Base-by-base conservation (phyloP, 1,139 yeast genomes). In the Blastobotrys apis region DNA sequence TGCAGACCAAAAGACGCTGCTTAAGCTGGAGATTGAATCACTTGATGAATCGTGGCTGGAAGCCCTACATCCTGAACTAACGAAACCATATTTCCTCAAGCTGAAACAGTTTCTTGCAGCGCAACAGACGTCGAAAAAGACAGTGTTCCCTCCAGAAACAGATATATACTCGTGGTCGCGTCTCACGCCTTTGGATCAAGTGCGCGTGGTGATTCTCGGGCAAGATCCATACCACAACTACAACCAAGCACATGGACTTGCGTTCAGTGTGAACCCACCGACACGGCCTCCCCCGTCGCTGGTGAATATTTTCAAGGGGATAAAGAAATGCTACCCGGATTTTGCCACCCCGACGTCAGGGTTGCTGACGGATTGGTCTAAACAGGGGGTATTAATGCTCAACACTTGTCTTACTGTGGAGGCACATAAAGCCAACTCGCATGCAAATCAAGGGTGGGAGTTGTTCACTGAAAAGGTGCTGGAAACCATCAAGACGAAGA, bases 211-310 rank as follows among this genome's bases (percentile, higher is more conserved):
- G 3, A 73, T 94, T 15, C 69, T 94, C 37, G 99, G 99, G 1
- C 99, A 92, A 63, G 99, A 92, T 62, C 99, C 99, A 0, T 92
- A 92, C 61, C 98, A 94, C 63, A 88, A 88, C 60, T 66, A 65
- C 55, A 84, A 85, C 57, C 98, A 92, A 63, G 99, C 99, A 0
- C 98, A 92, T 59, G 99, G 99, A 0, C 69, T 92, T 23, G 97
- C 98, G 4, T 92, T 92, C 57, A 84, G 94, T 10, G 98, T 92
- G 1, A 72, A 79, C 41, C 83, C 85, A 27, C 95, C 95, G 2
- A 81, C 87, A 1, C 77, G 71, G 4, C 78, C 95, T 0, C 99
- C 99, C 1, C 98, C 99, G 1, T 87, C 97, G 1, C 70, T 92
- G 51, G 72, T 78, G 44, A 92, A 92, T 60, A 94, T 92, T 47